phyloP scores from a whole-genome alignment of 495 filamentous ascomycete species.

The Aspergillus funiculosus region DNA sequence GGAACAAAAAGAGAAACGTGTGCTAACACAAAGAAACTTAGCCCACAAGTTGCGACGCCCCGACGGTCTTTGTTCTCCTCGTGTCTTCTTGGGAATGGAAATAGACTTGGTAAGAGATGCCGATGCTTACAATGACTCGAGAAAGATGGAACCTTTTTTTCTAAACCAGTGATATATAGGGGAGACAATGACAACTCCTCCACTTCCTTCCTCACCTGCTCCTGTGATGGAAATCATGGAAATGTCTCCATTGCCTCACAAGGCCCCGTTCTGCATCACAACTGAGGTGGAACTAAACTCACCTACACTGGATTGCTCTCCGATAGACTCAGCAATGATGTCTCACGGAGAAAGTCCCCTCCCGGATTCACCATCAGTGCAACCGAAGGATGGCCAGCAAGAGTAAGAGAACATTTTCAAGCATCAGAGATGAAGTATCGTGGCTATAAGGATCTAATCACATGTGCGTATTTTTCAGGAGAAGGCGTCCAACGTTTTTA shows the following conservation, averaged over 20 bases:
- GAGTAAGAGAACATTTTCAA: slow-evolving; percentile 30
- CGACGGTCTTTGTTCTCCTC: slow-evolving; percentile 89
- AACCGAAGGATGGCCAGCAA: slow-evolving; percentile 28
- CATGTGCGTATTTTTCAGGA: slow-evolving; percentile 23
- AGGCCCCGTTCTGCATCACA: slow-evolving; percentile 56
- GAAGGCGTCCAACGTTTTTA: slow-evolving; percentile 37
- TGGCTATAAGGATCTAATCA: slow-evolving; percentile 18
- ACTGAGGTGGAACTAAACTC: slow-evolving; percentile 59
- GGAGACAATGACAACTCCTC: slow-evolving; percentile 76
- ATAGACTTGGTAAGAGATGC: slow-evolving; percentile 61
- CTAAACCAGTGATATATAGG: slow-evolving; percentile 26
- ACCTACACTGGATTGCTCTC: slow-evolving; percentile 53
- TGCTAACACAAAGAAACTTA: slow-evolving; percentile 41
- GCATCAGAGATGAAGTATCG: background rate
- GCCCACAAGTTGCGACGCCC: slow-evolving; percentile 86
- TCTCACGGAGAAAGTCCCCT: slow-evolving; percentile 37
- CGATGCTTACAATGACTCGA: slow-evolving; percentile 9
- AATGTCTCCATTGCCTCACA: slow-evolving; percentile 89
- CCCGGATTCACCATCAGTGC: slow-evolving; percentile 50
- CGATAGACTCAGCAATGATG: slow-evolving; percentile 45
- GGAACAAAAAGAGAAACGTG: too few species aligned
- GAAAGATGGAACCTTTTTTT: background rate
- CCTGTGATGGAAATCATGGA: slow-evolving; percentile 82
- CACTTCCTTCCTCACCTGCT: slow-evolving; percentile 76
- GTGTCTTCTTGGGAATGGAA: slow-evolving; percentile 60